Base-by-base conservation (phyloP, 1,139 yeast genomes). In the Groenewaldozyma auringiensis region DNA sequence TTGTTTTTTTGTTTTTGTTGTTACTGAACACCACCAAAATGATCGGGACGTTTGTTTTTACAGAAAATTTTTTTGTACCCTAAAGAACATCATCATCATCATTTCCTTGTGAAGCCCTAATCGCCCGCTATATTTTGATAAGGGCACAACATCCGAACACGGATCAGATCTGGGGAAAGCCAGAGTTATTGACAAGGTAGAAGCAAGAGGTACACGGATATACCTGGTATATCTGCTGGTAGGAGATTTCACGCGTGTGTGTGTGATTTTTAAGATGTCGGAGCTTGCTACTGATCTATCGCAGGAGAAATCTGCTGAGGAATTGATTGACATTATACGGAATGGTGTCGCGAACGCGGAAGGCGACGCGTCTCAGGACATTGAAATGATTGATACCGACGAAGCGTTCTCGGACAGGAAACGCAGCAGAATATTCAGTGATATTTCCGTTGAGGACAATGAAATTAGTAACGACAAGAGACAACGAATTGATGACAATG, bases 281-380 rank as follows among this genome's bases (percentile, higher is more conserved):
- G n/a, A n/a, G n/a, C n/a, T n/a, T n/a, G n/a, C n/a, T n/a, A n/a
- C 29, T 11, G 29, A 11, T 8, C 29, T 25, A 11, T 6, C 29
- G 6, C 32, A 18, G 16, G 34, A 39, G 16, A 25, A 29, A 14
- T 32, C 36, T 16, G 11, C 34, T 8, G 21, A 20, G 11, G 37
- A 40, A 14, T 42, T 47, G 14, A 22, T 46, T 17, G 45, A 44
- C 21, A 46, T 46, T 17, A 48, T 46, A 32, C 48, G 47, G 34
- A 25, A 25, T 25, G 29, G 29, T 6, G 11, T 25, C 9, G 9
- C 11, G 11, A 31, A 41, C 25, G 46, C 42, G 34, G 43, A 45
- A 20, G 40, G 21, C 13, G 34, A 14, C 31, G 42, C 34, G 17
- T n/a, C 20, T 14, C 34, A 18, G 14, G 33, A 42, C 4, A 34